Base-by-base conservation (phyloP, 2,329 filamentous ascomycete genomes). In the Pseudopithomyces chartarum region DNA sequence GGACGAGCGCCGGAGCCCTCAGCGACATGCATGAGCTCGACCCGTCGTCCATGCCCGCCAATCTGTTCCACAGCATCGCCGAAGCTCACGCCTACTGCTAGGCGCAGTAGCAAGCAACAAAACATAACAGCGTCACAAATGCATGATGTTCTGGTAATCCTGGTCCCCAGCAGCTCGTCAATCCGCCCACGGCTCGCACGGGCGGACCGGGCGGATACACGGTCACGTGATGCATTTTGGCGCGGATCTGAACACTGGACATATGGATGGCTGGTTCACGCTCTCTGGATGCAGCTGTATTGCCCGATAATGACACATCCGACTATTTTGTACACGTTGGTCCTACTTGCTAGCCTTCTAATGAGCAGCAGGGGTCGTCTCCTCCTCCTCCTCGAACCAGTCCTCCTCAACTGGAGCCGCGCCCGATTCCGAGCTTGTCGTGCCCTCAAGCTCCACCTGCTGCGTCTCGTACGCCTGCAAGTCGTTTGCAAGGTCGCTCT, bases 381-480 rank as follows among this genome's bases (percentile, higher is more conserved):
- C 82, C 52, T 82, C 79, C 54, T 93, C 89, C 76, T 92, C 88
- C 79, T 93, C 92, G 69, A 96, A 90, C 91, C 92, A 97, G 74
- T 87, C 85, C 76, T 88, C 82, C 74, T 87, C 84, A 33, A 80
- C 81, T 46, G 81, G 88, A 81, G 79, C 80, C 59, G 88, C 84
- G 55, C 85, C 82, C 65, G 82, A 82, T 76, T 73, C 68, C 59
- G 80, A 78, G 67, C 84, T 82, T 66, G 90, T 86, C 79, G 91
- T 87, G 66, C 94, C 94, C 84, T 98, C 94, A 65, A 98, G 89
- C 81, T 99, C 95, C 68, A 97, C 93, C 70, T 89, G 86, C 85
- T 96, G 92, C 77, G 82, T 86, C 86, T 98, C 94, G 86, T 99
- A 99, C 77, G 92, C 89, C 83, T 95, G 90, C 78, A 99, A 82